Conservation (phyloP, 495 filamentous ascomycete genomes). For the Darksidea phi region DNA sequence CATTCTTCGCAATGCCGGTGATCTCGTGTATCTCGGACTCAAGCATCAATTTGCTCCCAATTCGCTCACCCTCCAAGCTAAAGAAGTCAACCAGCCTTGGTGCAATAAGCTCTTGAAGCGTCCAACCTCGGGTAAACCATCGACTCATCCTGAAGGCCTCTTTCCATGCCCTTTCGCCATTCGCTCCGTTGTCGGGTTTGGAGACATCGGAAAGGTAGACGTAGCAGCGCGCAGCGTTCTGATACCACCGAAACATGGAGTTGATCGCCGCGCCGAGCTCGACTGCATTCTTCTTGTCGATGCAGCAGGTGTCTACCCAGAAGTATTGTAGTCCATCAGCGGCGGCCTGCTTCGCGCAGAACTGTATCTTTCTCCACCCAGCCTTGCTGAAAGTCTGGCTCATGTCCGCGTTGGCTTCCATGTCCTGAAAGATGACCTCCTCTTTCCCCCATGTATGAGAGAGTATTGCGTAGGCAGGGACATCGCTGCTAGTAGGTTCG, state of each 20-base stretch:
- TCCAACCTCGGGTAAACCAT: constrained; percentile 27
- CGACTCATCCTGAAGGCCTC: constrained; percentile 15
- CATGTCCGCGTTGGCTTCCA: constrained; percentile 1
- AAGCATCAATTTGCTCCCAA: constrained; percentile 30
- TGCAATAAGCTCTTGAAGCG: constrained; percentile 28
- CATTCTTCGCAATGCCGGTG: constrained; percentile 30
- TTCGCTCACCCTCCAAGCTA: constrained; percentile 21
- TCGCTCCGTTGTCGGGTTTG: not conserved
- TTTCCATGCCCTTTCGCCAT: constrained; percentile 13
- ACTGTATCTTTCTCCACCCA: constrained; percentile 4
- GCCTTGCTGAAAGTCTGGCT: not conserved
- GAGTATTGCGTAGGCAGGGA: constrained; percentile 28
- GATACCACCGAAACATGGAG: constrained; percentile 18
- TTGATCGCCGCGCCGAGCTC: constrained; percentile 10
- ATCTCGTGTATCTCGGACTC: constrained; percentile 28
- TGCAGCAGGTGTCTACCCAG: too few relatives aligned
- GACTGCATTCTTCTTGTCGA: not conserved
- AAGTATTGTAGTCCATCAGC: constrained; percentile 14
- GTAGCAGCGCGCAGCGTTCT: constrained; percentile 16
- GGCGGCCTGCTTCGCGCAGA: constrained; percentile 9
- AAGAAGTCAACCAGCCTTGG: constrained; percentile 35
- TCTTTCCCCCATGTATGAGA: constrained; percentile 20
- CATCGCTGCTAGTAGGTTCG: constrained; percentile 18
- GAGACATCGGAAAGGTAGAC: constrained; percentile 22
- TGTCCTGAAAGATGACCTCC: constrained; percentile 7